Conservation (phyloP, 2,329 filamentous ascomycete species). For the Apiospora koreana region DNA sequence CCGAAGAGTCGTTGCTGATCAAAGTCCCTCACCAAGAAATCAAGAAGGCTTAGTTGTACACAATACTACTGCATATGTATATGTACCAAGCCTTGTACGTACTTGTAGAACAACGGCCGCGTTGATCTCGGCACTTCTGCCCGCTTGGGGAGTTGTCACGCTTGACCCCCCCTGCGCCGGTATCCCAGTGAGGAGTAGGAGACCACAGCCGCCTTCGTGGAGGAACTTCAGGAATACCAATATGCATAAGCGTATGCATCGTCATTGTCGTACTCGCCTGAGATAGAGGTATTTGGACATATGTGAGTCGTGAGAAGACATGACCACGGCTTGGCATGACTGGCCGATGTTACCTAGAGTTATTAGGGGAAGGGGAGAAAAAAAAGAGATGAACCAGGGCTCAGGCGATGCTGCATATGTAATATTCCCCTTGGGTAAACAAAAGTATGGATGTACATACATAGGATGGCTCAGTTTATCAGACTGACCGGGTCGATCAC, state of each 20-base stretch:
- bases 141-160: not conserved
- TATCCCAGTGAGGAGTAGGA: not conserved
- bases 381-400: not conserved
- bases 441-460: not conserved
- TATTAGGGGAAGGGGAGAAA: too few relatives aligned
- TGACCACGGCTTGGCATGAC: too few relatives aligned
- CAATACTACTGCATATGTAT: not conserved
- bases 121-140: not conserved
- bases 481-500: not conserved
- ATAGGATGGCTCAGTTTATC: not conserved
- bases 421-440: not conserved
- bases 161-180: not conserved
- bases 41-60: not conserved
- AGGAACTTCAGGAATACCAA: not conserved
- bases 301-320: too few relatives aligned
- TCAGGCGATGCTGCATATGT: not conserved
- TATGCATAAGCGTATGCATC: not conserved
- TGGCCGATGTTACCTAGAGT: too few relatives aligned
- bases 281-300: too few relatives aligned
- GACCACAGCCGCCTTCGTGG: not conserved
- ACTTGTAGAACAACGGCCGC: not conserved
- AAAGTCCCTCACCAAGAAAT: not conserved
- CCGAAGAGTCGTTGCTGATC: not conserved
- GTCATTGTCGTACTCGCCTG: too few relatives aligned
- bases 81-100: too few relatives aligned